Evolutionary conservation across 129 eudicot species (phyloP), one percentile per base, ranked within the genome.

Genomic region (Lactuca saligna): DNA sequence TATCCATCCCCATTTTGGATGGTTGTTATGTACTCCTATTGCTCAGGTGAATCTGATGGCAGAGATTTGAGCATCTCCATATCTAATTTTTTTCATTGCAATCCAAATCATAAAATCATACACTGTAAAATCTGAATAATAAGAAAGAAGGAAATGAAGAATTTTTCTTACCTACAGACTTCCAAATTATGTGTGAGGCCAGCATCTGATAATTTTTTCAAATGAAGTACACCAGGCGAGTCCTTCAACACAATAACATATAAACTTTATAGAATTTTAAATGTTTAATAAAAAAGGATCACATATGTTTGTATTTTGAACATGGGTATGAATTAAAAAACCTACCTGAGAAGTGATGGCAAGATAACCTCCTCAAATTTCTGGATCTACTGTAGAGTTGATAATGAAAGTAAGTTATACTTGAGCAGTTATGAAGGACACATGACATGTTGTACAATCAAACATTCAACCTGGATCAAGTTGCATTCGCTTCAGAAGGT

Each of bases 11-110:
- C 20, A 20, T 20, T 20, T 20, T 20, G 20, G 68, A 89, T 89
- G 50, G 95, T 84, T 33, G 91, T 86, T 74, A 92, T 77, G 66
- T 69, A 78, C 65, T 82, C 91, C 75, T 92, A 96, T 66, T 92
- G 98, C 75, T 86, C 83, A 61, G 82, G 89, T 64, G 96, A 92
- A 86, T 88, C 98, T 11, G 89, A 91, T 68, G 96, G 95, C 59
- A 89, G 66, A 44, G 83, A 71, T 65, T 86, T 77, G 44, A 92
- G 95, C 82, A 76, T 53, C 75, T 81, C 78, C 61, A 50, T 67
- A 80, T 91, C 96, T 72, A 20, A 20, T 20, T 63, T 58, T 63
- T 68, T 69, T 48, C 68, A 62, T 46, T 64, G 53, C 59, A 77
- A 53, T 63, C 38, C 4, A 35, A 35, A 35, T 35, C 38, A 35